These are phyloP conservation scores for Zasmidium cellare DNA, from an alignment of 2,329 filamentous ascomycete genomes.

Conservation along the genomic window DNA sequence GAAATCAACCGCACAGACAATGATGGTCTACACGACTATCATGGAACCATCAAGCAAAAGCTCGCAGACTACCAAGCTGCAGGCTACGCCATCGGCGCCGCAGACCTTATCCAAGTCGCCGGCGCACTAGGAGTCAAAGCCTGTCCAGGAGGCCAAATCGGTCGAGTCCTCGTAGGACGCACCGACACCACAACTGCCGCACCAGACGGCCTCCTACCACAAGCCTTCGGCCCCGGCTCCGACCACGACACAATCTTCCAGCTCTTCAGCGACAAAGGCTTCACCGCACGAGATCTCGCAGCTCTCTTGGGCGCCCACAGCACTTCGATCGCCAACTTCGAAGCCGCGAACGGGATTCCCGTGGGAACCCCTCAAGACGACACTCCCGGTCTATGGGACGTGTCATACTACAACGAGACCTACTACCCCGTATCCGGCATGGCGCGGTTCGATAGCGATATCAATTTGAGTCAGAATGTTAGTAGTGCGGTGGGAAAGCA, in stretches of 20 bases:
- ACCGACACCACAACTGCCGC: slow-evolving; percentile 44
- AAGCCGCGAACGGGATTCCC: slow-evolving; percentile 23
- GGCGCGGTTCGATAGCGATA: slow-evolving; percentile 34
- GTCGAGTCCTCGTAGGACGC: slow-evolving; percentile 53
- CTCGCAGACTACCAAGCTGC: slow-evolving; percentile 32
- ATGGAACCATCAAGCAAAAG: slow-evolving; percentile 40
- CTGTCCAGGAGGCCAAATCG: slow-evolving; percentile 54
- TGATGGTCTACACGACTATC: slow-evolving; percentile 48
- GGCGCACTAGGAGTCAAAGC: slow-evolving; percentile 48
- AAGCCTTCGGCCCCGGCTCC: slow-evolving; percentile 39
- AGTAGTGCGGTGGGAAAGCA: slow-evolving; percentile 14
- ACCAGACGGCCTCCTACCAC: slow-evolving; percentile 49
- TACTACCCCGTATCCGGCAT: slow-evolving; percentile 26
- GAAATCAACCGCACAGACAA: slow-evolving; percentile 43
- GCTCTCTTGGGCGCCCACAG: slow-evolving; percentile 59
- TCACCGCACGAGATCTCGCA: slow-evolving; percentile 51
- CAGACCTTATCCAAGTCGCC: slow-evolving; percentile 57
- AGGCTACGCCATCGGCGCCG: slow-evolving; percentile 44
- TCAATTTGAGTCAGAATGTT: slow-evolving; percentile 30
- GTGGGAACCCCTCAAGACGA: slow-evolving; percentile 47
- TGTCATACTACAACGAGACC: slow-evolving; percentile 48
- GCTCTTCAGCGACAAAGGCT: slow-evolving; percentile 54
- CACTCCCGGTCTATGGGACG: slow-evolving; percentile 54
- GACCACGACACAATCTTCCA: slow-evolving; percentile 42
- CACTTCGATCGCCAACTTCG: slow-evolving; percentile 47